Base-by-base conservation (phyloP, 2,329 filamentous ascomycete species). In the Beauveria sp. region DNA sequence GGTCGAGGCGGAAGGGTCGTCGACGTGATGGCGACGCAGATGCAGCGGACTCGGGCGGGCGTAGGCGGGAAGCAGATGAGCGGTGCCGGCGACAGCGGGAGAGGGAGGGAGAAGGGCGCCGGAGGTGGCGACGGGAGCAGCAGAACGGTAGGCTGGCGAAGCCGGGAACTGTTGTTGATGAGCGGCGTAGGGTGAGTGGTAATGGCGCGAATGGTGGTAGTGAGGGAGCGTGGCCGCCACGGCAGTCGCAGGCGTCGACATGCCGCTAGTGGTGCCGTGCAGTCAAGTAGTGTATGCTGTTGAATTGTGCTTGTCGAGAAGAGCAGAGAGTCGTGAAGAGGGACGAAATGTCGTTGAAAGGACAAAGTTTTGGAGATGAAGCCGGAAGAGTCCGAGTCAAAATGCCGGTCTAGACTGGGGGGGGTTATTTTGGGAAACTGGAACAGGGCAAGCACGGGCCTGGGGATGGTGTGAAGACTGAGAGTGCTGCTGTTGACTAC, bases 201-300 rank as follows among this genome's bases (percentile, higher is more conserved):
- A 81, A 70, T 87, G 87, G 78, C 87, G 86, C 69, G 82, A 78
- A 70, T 85, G 86, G 77, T 85, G 85, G 77, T 85, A 86, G 70
- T 83, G 84, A 72, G 87, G 86, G 71, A 90, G 80, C 67, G 87
- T 88, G 71, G 87, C 87, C 31, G 51, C 50, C 74, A 88, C 89
- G 70, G 87, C 88, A 71, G 87, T 89, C 65, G 89, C 91, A 68
- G 90, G 89, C 68, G 89, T 92, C 80, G 90, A 93, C 90, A 93
- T 93, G 70, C 65, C 61, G 58, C 57, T 42, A 51, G 57, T 34
- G 48, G 38, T 45, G 48, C 28, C 38, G 10, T 52, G 48, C 57
- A 52, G 31, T 51, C 56, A 42, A 24, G 57, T 18, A 12, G 24
- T 48, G 28, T 10, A 24, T 3, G 16, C 20, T 48, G 46, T 6